Conservation (phyloP, 352 stramenopile genomes). For the Pythium utonaiense region DNA sequence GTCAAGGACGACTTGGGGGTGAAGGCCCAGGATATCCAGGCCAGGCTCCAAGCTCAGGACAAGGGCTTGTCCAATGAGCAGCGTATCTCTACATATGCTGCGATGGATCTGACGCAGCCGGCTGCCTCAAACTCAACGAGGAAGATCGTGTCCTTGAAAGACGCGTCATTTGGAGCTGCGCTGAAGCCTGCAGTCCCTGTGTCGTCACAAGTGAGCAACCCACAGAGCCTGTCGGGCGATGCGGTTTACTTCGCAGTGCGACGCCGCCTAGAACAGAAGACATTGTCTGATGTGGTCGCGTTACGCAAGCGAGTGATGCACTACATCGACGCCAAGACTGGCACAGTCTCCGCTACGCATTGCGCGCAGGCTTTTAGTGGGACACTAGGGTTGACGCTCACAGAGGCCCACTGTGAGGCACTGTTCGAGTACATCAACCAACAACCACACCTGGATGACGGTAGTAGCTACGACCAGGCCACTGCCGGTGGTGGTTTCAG, state of each 20-base stretch:
- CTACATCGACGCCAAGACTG: conserved; percentile 53
- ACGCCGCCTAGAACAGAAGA: conserved; percentile 43
- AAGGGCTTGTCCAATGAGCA: background rate
- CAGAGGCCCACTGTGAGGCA: conserved; percentile 40
- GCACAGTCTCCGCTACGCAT: conserved; percentile 37
- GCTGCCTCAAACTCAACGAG: conserved; percentile 1
- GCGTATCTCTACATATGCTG: conserved; percentile 1
- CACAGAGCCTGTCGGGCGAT: conserved; percentile 27
- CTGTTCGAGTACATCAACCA: conserved; percentile 47
- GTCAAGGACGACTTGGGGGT: conserved; percentile 43
- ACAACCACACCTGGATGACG: conserved; percentile 21
- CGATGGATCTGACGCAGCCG: conserved; percentile 22
- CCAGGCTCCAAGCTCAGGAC: conserved; percentile 34
- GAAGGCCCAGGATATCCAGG: conserved; percentile 31
- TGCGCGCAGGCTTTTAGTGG: conserved; percentile 38
- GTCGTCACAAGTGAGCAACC: background rate
- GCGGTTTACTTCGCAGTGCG: conserved; percentile 39
- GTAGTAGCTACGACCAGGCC: background rate
- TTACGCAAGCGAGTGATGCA: conserved; percentile 43
- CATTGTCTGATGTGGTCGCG: conserved; percentile 40
- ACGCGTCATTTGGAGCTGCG: conserved; percentile 35
- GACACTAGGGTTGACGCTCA: conserved; percentile 36
- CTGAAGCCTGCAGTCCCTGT: conserved; percentile 14
- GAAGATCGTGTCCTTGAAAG: conserved; percentile 59
- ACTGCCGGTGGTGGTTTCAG: background rate